Percentiles rank a stretch among this genome's conserved stretches.
These are phyloP conservation scores for Aspergillus melleus DNA, from an alignment of 2,329 filamentous ascomycete genomes.

Conservation along the genomic window DNA sequence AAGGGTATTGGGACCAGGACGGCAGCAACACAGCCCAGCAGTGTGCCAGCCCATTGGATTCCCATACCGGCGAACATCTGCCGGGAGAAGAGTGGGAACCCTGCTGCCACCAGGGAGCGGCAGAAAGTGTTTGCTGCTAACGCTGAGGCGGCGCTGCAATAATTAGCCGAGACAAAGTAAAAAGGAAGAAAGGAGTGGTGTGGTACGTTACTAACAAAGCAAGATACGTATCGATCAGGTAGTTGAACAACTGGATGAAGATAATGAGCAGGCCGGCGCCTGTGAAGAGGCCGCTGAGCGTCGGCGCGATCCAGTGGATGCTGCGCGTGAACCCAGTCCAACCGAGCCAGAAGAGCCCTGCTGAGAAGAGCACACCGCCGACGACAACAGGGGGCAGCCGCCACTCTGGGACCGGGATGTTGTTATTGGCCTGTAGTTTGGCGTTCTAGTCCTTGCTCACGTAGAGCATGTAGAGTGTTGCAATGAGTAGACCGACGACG, in stretches of 20 bases:
- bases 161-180: background rate
- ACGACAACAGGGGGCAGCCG: constrained; percentile 55
- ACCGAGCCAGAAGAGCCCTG: constrained; percentile 75
- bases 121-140: constrained; percentile 57
- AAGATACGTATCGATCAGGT: constrained; percentile 60
- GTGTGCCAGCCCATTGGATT: constrained; percentile 39
- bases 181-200: background rate
- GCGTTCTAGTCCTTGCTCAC: constrained; percentile 67
- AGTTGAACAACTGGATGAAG: constrained; percentile 60
- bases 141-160: constrained; percentile 48
- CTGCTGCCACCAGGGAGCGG: constrained; percentile 34
- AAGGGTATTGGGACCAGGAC: constrained; percentile 40
- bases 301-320: constrained; percentile 45
- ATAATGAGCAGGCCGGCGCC: constrained; percentile 60
- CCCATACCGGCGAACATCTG: constrained; percentile 39
- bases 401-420: constrained; percentile 59
- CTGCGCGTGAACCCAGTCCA: constrained; percentile 61
- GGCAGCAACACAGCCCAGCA: constrained; percentile 35
- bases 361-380: constrained; percentile 54
- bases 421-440: constrained; percentile 67
- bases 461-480: constrained; percentile 63
- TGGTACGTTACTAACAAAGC: constrained; percentile 33
- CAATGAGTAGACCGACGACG: constrained; percentile 70
- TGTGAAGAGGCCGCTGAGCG: constrained; percentile 52
- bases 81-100: constrained; percentile 38